A percentile compares a stretch with the other conserved stretches of the same genome.
These are phyloP conservation scores for Arthroderma uncinatum DNA, from an alignment of 2,329 filamentous ascomycete species.

Conservation along the genomic window DNA sequence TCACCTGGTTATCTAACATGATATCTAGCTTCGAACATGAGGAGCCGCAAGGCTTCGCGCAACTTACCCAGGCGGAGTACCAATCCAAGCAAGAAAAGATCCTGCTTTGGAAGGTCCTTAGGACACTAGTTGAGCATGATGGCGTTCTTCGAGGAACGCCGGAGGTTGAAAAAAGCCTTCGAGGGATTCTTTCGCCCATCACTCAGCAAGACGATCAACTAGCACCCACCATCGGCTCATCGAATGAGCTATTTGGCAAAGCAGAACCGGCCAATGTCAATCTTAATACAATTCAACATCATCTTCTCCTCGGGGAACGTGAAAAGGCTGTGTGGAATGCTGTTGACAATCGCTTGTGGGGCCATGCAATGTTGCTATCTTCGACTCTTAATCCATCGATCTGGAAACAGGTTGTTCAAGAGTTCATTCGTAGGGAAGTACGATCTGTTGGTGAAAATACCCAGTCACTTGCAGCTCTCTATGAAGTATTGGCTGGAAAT, in stretches of 20 bases:
- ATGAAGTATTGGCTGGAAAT: constrained; percentile 89
- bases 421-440: constrained; percentile 92
- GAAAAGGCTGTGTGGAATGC: constrained; percentile 90
- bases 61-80: constrained; percentile 39
- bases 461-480: constrained; percentile 79
- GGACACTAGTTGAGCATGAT: constrained; percentile 74
- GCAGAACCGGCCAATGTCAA: constrained; percentile 9
- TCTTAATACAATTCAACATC: constrained; percentile 15
- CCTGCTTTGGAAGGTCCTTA: constrained; percentile 77
- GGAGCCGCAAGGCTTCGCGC: constrained; percentile 36
- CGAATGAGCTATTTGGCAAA: constrained; percentile 1
- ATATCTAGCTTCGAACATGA: constrained; percentile 61
- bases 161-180: constrained; percentile 61
- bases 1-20: constrained; percentile 66
- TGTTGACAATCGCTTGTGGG: constrained; percentile 89
- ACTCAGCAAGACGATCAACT: constrained; percentile 24
- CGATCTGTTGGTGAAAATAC: constrained; percentile 69
- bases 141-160: constrained; percentile 64
- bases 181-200: constrained; percentile 60
- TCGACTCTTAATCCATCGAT: constrained; percentile 55
- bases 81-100: constrained; percentile 65
- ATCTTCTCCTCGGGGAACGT: constrained; percentile 65
- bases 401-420: constrained; percentile 87
- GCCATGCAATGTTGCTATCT: constrained; percentile 86
- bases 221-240: background rate